A percentile compares a stretch with the other conserved stretches of the same genome.
Evolutionary conservation across 306 rosid genomes (phyloP).

Genomic region (Neltuma alba): DNA sequence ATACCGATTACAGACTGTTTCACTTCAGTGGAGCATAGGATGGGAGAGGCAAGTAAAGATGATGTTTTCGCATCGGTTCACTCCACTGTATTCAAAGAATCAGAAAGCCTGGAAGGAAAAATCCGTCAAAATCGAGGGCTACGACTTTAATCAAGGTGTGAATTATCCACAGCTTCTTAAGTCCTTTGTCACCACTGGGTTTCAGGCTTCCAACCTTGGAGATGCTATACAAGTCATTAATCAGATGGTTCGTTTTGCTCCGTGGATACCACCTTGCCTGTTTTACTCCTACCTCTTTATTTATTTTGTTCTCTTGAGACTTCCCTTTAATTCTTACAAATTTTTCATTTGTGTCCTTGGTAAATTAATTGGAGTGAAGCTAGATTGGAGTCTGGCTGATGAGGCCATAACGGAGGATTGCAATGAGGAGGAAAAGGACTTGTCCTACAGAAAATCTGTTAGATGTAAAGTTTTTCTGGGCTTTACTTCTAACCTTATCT

Average conservation of each 20-base stretch:
- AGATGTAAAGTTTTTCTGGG: constrained; percentile 87
- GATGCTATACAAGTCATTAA: constrained; percentile 74
- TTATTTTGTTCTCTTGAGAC: not conserved
- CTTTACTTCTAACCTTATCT: constrained; percentile 90
- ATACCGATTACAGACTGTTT: not conserved
- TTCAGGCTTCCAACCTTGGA: constrained; percentile 87
- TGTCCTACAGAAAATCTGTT: constrained; percentile 51
- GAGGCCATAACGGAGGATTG: constrained; percentile 65
- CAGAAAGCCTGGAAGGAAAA: constrained; percentile 66
- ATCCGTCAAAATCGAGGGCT: constrained; percentile 62
- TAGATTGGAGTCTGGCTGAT: constrained; percentile 88
- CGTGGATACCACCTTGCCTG: not conserved
- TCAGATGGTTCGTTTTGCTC: constrained; percentile 63
- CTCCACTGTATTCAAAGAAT: constrained; percentile 69
- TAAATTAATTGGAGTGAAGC: constrained; percentile 52
- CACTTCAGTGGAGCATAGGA: not conserved
- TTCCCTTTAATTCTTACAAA: not conserved
- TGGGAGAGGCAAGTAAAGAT: constrained; percentile 49
- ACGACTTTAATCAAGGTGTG: constrained; percentile 76
- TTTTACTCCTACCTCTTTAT: not conserved
- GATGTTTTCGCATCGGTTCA: constrained; percentile 39
- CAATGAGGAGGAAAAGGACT: constrained; percentile 56
- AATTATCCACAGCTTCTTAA: constrained; percentile 59
- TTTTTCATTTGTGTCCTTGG: constrained; percentile 21
- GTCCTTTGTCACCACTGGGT: constrained; percentile 73